A percentile compares a stretch with the other conserved stretches of the same genome.
Evolutionary conservation across 768 basidiomycete genomes (phyloP).

Genomic region (Gloeopeniophorella convolvens): DNA sequence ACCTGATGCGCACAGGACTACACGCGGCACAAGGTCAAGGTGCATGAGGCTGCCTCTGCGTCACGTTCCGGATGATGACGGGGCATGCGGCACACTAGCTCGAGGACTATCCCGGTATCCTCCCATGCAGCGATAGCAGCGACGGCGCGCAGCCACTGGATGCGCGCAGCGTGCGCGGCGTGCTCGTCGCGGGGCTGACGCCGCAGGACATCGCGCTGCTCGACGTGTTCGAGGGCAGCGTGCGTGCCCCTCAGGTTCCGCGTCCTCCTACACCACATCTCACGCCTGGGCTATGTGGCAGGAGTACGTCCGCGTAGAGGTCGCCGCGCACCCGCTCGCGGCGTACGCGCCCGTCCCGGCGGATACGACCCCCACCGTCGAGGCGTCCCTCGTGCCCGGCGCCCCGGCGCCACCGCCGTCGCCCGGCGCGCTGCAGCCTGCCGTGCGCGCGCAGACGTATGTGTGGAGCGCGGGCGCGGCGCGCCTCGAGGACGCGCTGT

Average conservation of each 20-base stretch:
- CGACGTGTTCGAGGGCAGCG: constrained; percentile 80
- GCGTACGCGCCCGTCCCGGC: constrained; percentile 29
- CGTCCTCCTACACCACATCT: background rate
- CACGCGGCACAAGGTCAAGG: constrained; percentile 76
- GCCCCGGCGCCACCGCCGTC: constrained; percentile 38
- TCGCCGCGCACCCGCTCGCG: constrained; percentile 52
- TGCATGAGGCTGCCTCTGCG: constrained; percentile 26
- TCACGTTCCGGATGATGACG: background rate
- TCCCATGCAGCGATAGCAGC: constrained; percentile 49
- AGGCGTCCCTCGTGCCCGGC: constrained; percentile 33
- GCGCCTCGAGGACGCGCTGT: constrained; percentile 51
- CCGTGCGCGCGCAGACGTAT: constrained; percentile 62
- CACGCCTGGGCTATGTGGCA: constrained; percentile 25
- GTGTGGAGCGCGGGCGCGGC: constrained; percentile 46
- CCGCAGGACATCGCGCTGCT: constrained; percentile 55
- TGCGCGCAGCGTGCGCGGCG: constrained; percentile 71
- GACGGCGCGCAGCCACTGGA: constrained; percentile 43
- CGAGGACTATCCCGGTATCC: constrained; percentile 80
- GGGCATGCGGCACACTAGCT: constrained; percentile 29
- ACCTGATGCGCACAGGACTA: constrained; percentile 45
- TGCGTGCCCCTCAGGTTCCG: constrained; percentile 30
- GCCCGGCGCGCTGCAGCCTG: constrained; percentile 27
- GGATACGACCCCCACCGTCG: constrained; percentile 13
- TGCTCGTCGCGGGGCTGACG: constrained; percentile 68
- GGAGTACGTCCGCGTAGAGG: constrained; percentile 64